Percentiles rank a stretch among this genome's conserved stretches.
Conservation (phyloP, 2,329 filamentous ascomycete species). For the Colletotrichum magnum region DNA sequence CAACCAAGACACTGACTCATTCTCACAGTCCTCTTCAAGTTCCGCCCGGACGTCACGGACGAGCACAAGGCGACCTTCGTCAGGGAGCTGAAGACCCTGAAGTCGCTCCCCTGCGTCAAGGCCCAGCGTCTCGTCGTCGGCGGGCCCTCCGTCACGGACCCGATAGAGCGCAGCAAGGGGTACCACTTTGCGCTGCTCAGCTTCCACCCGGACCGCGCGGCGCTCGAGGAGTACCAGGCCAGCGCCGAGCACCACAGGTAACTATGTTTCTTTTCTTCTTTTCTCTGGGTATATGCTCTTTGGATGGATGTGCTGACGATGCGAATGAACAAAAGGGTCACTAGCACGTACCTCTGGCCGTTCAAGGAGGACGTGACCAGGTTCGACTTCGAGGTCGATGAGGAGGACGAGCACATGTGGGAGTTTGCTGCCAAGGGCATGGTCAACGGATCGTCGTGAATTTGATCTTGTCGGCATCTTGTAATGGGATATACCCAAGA, state of each 20-base stretch:
- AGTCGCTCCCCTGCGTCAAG: constrained; percentile 62
- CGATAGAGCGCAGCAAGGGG: constrained; percentile 66
- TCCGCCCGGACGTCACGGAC: constrained; percentile 56
- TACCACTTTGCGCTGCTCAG: constrained; percentile 66
- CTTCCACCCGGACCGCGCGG: constrained; percentile 61
- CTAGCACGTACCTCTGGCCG: constrained; percentile 64
- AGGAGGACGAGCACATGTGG: constrained; percentile 48
- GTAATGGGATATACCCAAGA: neutral
- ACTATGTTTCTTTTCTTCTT: constrained; percentile 9
- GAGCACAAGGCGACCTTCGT: constrained; percentile 62
- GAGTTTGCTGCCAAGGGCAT: constrained; percentile 32
- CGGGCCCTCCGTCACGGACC: constrained; percentile 66
- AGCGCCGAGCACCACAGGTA: constrained; percentile 66
- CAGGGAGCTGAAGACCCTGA: constrained; percentile 63
- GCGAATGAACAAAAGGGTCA: constrained; percentile 56
- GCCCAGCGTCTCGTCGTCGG: constrained; percentile 64
- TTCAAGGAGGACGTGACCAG: constrained; percentile 66
- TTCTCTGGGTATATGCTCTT: neutral
- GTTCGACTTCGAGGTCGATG: constrained; percentile 68
- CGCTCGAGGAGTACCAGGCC: constrained; percentile 65
- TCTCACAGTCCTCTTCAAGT: constrained; percentile 63
- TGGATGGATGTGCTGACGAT: no score
- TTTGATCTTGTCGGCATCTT: neutral
- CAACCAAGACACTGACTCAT: neutral
- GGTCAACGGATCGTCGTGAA: constrained; percentile 14